Evolutionary conservation across 495 filamentous ascomycete species (phyloP).

Genomic region (Penicillium soppii): DNA sequence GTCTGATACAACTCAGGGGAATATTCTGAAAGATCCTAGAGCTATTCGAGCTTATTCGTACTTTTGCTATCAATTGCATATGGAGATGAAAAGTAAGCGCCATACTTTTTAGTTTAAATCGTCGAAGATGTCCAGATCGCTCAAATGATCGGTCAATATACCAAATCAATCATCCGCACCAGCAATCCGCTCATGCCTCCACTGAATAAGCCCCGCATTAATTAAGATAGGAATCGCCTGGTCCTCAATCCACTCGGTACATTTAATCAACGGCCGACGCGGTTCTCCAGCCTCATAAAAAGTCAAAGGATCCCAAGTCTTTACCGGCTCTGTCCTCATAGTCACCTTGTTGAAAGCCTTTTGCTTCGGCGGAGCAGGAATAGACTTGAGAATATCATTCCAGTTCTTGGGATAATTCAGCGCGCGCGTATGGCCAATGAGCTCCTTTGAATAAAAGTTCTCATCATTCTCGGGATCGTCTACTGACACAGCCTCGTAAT

Average conservation of each 20-base stretch:
- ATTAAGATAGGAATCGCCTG: slow-evolving; percentile 20
- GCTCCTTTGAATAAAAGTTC: slow-evolving; percentile 15
- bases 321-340: slow-evolving; percentile 23
- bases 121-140: no score
- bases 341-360: slow-evolving; percentile 24
- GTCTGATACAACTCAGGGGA: no score
- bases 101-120: no score
- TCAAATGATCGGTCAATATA: no score
- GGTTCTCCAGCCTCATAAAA: slow-evolving; percentile 25
- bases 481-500: slow-evolving; percentile 9
- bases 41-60: no score
- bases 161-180: not conserved
- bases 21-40: no score
- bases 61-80: no score
- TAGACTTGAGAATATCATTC: not conserved
- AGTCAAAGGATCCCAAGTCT: slow-evolving; percentile 13
- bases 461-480: slow-evolving; percentile 12
- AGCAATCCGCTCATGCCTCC: not conserved
- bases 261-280: slow-evolving; percentile 22
- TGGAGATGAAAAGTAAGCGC: no score
- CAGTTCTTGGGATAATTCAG: slow-evolving; percentile 11
- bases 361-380: slow-evolving; percentile 19
- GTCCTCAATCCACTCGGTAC: slow-evolving; percentile 31
- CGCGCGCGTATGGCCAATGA: slow-evolving; percentile 16
- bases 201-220: slow-evolving; percentile 12